Percentiles rank a stretch among this genome's conserved stretches.
Conservation (phyloP, 2,329 filamentous ascomycete species). For the Trichoderma sp. region DNA sequence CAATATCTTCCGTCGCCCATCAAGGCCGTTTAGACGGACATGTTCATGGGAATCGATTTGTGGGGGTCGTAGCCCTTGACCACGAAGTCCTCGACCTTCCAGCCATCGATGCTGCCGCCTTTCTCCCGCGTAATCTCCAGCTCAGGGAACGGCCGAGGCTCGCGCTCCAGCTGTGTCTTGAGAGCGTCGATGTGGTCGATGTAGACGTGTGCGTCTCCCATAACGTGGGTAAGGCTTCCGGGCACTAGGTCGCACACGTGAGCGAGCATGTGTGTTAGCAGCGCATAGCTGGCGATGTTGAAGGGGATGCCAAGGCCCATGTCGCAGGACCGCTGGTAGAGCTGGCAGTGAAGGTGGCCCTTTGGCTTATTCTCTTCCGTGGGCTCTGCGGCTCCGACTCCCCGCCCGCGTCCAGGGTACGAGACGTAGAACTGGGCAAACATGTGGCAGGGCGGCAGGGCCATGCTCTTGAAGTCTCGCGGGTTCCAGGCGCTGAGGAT, state of each 20-base stretch:
- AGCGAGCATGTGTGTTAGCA: slow-evolving; percentile 93
- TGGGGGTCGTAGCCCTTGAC: slow-evolving; percentile 88
- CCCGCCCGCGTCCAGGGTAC: slow-evolving; percentile 49
- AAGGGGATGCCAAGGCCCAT: slow-evolving; percentile 98
- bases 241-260: slow-evolving; percentile 81
- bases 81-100: slow-evolving; percentile 83
- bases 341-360: slow-evolving; percentile 77
- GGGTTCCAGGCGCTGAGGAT: slow-evolving; percentile 96
- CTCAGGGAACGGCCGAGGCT: slow-evolving; percentile 77
- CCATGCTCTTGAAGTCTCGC: slow-evolving; percentile 80
- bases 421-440: slow-evolving; percentile 95
- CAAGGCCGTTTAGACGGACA: slow-evolving; percentile 67
- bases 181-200: slow-evolving; percentile 88
- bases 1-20: not conserved
- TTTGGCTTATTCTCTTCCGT: slow-evolving; percentile 40
- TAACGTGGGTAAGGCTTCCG: slow-evolving; percentile 86
- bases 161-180: slow-evolving; percentile 72
- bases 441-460: slow-evolving; percentile 92
- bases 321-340: slow-evolving; percentile 94
- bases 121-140: slow-evolving; percentile 68
- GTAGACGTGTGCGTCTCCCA: slow-evolving; percentile 99
- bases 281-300: slow-evolving; percentile 92
- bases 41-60: slow-evolving; percentile 94
- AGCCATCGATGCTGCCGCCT: slow-evolving; percentile 80
- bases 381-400: slow-evolving; percentile 11